These are phyloP conservation scores for Eucalyptus pauciflora DNA, from an alignment of 345 rosid species.

Conservation along the genomic window DNA sequence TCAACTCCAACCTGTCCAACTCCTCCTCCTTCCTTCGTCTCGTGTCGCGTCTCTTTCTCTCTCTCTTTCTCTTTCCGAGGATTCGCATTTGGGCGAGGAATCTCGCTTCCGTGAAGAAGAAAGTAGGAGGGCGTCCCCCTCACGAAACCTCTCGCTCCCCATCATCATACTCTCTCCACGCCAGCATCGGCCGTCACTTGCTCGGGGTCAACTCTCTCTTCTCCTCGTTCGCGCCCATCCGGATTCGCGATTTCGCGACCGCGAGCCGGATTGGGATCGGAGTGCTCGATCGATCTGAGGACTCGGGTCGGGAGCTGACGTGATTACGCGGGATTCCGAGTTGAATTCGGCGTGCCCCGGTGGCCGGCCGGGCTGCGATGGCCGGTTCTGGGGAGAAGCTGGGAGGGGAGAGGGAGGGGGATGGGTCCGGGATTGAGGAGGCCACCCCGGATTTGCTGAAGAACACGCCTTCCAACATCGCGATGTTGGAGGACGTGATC, in stretches of 20 bases:
- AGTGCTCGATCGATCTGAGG: not conserved
- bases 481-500: conserved; percentile 81
- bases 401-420: not conserved
- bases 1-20: not conserved
- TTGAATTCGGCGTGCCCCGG: not conserved
- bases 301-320: not conserved
- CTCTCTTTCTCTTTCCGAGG: not conserved
- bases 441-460: conserved; percentile 60
- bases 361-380: not conserved
- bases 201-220: not conserved
- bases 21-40: not conserved
- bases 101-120: not conserved
- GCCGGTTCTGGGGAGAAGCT: not conserved
- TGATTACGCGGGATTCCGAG: not conserved
- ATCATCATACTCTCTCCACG: not conserved
- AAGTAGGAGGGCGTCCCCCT: not conserved
- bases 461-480: conserved; percentile 91
- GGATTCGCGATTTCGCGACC: not conserved
- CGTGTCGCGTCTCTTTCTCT: not conserved
- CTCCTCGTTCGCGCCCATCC: not conserved
- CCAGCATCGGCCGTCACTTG: not conserved
- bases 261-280: not conserved
- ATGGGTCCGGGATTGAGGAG: conserved; percentile 19
- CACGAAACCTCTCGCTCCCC: not conserved
- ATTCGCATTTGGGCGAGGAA: not conserved